Conservation (phyloP, 495 filamentous ascomycete genomes). For the Penicillium samsonianum region DNA sequence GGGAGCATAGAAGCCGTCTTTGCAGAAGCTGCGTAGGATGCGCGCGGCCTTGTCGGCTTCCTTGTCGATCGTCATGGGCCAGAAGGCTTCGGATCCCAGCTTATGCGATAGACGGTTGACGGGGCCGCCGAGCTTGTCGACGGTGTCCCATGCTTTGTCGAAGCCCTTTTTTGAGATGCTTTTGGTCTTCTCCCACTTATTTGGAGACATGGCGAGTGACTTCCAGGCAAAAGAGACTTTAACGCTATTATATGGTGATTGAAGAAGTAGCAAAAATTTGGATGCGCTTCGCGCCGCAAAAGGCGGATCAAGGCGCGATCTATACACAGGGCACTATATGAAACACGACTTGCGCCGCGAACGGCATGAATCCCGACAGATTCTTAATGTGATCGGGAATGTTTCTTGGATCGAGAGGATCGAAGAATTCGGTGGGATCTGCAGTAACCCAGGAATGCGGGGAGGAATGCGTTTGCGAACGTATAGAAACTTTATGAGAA, state of each 20-base stretch:
- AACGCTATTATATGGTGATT: neutral
- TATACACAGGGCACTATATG: conserved; percentile 21
- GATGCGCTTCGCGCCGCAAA: neutral
- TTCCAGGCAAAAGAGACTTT: neutral
- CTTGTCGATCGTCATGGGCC: conserved; percentile 77
- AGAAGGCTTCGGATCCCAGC: conserved; percentile 76
- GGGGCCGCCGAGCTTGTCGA: conserved; percentile 62
- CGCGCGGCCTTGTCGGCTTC: conserved; percentile 83
- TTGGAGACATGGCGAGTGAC: conserved; percentile 32
- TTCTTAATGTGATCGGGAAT: conserved; percentile 25
- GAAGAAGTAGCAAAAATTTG: neutral
- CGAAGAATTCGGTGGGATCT: conserved; percentile 24
- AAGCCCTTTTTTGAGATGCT: conserved; percentile 54
- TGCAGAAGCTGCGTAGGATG: conserved; percentile 78
- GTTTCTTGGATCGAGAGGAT: conserved; percentile 6
- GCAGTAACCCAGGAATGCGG: conserved; percentile 25
- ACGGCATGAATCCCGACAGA: conserved; percentile 19
- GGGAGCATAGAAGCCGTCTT: conserved; percentile 63
- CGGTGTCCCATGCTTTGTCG: conserved; percentile 54
- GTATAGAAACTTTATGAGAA: neutral
- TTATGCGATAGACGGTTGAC: conserved; percentile 73
- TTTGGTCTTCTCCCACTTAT: conserved; percentile 44
- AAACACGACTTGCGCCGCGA: conserved; percentile 21
- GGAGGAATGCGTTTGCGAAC: conserved; percentile 21
- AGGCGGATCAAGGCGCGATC: conserved; percentile 10